Percentiles rank a stretch among this genome's conserved stretches.
These are phyloP conservation scores for Rauvolfia tetraphylla DNA, from an alignment of 257 asterid genomes.

Conservation along the genomic window DNA sequence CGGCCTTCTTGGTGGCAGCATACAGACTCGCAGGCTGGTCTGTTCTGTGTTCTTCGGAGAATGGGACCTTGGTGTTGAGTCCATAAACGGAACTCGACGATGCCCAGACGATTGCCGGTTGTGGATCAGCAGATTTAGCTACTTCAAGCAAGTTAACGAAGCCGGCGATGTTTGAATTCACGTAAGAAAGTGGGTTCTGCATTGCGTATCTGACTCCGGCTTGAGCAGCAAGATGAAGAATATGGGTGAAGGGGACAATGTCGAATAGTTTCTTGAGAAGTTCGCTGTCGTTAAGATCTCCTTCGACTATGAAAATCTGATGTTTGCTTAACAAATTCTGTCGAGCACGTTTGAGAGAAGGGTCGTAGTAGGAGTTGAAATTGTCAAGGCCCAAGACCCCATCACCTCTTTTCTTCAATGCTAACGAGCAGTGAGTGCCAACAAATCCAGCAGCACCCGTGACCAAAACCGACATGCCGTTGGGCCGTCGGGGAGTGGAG, in stretches of 20 bases:
- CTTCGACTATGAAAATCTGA: conserved; percentile 62
- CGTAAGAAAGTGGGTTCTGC: conserved; percentile 80
- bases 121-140: conserved; percentile 77
- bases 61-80: conserved; percentile 63
- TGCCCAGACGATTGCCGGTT: conserved; percentile 95
- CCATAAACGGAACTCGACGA: conserved; percentile 90
- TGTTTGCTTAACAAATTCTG: conserved; percentile 43
- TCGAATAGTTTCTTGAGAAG: conserved; percentile 63
- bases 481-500: conserved; percentile 73
- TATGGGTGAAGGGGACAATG: conserved; percentile 70
- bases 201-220: conserved; percentile 99
- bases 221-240: conserved; percentile 88
- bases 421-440: conserved; percentile 78
- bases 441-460: conserved; percentile 97
- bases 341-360: conserved; percentile 61
- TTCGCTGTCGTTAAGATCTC: conserved; percentile 62
- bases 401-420: conserved; percentile 79
- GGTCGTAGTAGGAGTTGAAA: conserved; percentile 87
- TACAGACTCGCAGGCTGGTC: conserved; percentile 91
- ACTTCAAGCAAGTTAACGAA: conserved; percentile 76
- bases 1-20: conserved; percentile 95
- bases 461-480: conserved; percentile 77
- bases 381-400: conserved; percentile 87
- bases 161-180: conserved; percentile 73
- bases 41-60: conserved; percentile 66